Percentiles rank a stretch among this genome's conserved stretches.
These are phyloP conservation scores for Cucurbita argyrosperma DNA, from an alignment of 306 rosid genomes.

Conservation along the genomic window DNA sequence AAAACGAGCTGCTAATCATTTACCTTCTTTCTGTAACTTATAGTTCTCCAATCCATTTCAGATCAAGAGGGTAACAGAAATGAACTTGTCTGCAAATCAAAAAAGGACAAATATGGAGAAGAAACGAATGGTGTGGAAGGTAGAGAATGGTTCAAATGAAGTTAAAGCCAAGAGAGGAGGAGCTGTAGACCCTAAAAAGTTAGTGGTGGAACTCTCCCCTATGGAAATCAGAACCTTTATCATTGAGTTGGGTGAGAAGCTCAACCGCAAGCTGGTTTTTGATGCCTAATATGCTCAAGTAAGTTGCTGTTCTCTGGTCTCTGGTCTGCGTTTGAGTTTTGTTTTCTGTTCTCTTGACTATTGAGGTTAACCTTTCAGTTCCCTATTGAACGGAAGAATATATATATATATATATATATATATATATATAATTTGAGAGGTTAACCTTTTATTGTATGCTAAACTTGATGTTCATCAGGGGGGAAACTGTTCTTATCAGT, in stretches of 20 bases:
- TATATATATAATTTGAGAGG: not conserved
- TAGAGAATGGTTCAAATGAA: conserved; percentile 29
- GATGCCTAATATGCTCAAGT: conserved; percentile 15
- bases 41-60: conserved; percentile 1
- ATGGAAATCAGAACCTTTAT: conserved; percentile 82
- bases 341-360: not conserved
- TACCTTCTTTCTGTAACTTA: not conserved
- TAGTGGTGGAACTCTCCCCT: conserved; percentile 70
- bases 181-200: conserved; percentile 47
- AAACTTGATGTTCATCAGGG: no score
- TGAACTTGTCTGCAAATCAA: conserved; percentile 52
- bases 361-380: not conserved
- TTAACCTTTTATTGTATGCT: not conserved
- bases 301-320: not conserved
- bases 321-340: not conserved
- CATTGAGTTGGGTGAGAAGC: conserved; percentile 17
- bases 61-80: conserved; percentile 22
- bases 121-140: conserved; percentile 71
- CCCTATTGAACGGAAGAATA: not conserved
- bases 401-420: no score
- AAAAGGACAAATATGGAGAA: conserved; percentile 73
- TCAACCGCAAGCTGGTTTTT: conserved; percentile 7
- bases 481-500: no score
- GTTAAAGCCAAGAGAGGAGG: conserved; percentile 52
- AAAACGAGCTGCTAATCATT: not conserved